Evolutionary conservation across 306 rosid species (phyloP).

Genomic region (Vigna trinervia): DNA sequence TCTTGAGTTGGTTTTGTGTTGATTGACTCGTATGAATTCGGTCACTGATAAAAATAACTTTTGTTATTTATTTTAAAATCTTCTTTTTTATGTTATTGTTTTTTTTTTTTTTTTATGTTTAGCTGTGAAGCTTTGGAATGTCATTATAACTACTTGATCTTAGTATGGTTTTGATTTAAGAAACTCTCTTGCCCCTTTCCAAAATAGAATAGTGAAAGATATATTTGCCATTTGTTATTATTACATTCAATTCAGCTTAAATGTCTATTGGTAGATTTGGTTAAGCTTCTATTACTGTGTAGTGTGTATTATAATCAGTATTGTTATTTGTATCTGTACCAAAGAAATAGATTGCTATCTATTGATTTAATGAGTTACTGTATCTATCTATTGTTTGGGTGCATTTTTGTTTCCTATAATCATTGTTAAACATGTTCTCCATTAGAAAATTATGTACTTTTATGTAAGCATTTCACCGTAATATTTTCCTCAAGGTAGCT

Average conservation of each 20-base stretch:
- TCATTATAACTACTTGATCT: not conserved
- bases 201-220: not conserved
- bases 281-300: conserved; percentile 17
- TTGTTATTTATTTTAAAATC: not conserved
- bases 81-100: not conserved
- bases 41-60: not conserved
- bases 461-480: not conserved
- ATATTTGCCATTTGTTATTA: not conserved
- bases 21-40: not conserved
- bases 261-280: not conserved
- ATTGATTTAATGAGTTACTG: conserved; percentile 3
- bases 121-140: conserved; percentile 7
- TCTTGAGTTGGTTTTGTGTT: not conserved
- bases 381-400: conserved; percentile 4
- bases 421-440: not conserved
- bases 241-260: conserved; percentile 2
- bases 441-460: not conserved
- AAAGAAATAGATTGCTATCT: not conserved
- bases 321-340: not conserved
- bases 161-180: not conserved
- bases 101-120: not conserved
- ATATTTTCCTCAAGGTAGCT: not conserved
- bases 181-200: not conserved
- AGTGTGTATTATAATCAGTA: not conserved
- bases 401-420: not conserved